Evolutionary conservation across 352 stramenopile genomes (phyloP).

Genomic region (Phytophthora fragariaefolia): DNA sequence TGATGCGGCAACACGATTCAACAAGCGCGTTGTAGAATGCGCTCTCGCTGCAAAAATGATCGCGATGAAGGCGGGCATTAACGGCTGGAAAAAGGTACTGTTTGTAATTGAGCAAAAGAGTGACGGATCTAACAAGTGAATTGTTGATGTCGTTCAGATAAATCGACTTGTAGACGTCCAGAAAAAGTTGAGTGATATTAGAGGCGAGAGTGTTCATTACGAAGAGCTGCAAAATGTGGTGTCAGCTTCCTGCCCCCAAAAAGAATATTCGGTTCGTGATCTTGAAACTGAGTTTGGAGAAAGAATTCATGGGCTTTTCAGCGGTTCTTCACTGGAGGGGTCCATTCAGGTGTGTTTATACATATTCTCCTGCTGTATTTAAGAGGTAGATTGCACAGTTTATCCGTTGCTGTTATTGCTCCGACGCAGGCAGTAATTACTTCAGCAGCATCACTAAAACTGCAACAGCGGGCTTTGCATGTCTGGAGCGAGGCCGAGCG

Average conservation of each 20-base stretch:
- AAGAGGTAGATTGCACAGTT: no score
- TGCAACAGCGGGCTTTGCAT: constrained; percentile 67
- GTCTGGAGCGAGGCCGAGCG: constrained; percentile 76
- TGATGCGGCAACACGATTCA: constrained; percentile 66
- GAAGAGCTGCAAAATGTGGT: constrained; percentile 40
- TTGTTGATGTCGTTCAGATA: constrained; percentile 35
- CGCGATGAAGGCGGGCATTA: constrained; percentile 46
- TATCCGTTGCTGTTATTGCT: neutral
- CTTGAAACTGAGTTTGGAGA: constrained; percentile 38
- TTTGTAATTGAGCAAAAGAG: neutral
- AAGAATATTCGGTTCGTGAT: constrained; percentile 40
- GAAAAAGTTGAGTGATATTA: constrained; percentile 17
- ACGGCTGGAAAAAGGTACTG: constrained; percentile 50
- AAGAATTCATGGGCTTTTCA: constrained; percentile 38
- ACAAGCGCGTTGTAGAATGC: constrained; percentile 86
- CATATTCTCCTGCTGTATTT: neutral
- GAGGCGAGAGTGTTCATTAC: constrained; percentile 15
- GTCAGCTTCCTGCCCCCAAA: constrained; percentile 18
- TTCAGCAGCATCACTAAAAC: constrained; percentile 44
- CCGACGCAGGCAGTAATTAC: constrained; percentile 40
- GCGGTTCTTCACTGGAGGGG: constrained; percentile 37
- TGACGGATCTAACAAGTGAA: no score
- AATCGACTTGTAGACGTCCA: constrained; percentile 55
- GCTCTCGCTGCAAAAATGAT: constrained; percentile 76
- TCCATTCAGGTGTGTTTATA: constrained; percentile 39